These are phyloP conservation scores for Clavispora asparagi DNA, from an alignment of 805 yeast species.

Conservation along the genomic window DNA sequence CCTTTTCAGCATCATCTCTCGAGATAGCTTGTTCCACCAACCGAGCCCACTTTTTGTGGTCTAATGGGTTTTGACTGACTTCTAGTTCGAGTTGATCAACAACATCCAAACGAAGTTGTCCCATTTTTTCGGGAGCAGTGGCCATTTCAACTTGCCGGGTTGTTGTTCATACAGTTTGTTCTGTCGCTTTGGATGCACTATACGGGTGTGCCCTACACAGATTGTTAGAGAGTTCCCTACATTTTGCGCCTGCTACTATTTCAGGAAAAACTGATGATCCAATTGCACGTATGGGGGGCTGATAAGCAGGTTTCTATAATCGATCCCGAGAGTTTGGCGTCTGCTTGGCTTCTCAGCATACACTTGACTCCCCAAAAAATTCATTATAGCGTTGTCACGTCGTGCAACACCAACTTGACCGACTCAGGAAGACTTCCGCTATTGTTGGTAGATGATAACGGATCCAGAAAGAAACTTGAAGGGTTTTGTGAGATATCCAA, in stretches of 20 bases:
- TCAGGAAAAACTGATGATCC: constrained; percentile 7
- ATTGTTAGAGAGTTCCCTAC: not conserved
- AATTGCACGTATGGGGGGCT: constrained; percentile 55
- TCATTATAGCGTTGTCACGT: constrained; percentile 38
- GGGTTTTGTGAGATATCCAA: constrained; percentile 38
- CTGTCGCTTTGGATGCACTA: not conserved
- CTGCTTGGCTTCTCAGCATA: constrained; percentile 35
- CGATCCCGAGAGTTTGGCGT: constrained; percentile 49
- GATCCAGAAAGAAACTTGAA: constrained; percentile 20
- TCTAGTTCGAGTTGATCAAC: constrained; percentile 57
- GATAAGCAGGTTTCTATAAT: constrained; percentile 35
- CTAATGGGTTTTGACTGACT: constrained; percentile 46
- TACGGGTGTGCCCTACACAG: not conserved
- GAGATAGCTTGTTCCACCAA: constrained; percentile 44
- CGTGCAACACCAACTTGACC: constrained; percentile 55
- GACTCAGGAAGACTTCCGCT: constrained; percentile 48
- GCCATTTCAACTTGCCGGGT: not conserved
- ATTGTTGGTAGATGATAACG: constrained; percentile 20
- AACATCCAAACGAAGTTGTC: constrained; percentile 35
- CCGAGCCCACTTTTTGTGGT: constrained; percentile 52
- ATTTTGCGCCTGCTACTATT: not conserved
- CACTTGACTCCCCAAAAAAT: constrained; percentile 14
- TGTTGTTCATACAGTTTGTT: not conserved
- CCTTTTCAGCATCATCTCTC: constrained; percentile 56
- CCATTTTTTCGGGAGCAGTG: not conserved